A percentile compares a stretch with the other conserved stretches of the same genome.
Conservation (phyloP, 345 rosid genomes). For the Cardamine chenopodiifolia region DNA sequence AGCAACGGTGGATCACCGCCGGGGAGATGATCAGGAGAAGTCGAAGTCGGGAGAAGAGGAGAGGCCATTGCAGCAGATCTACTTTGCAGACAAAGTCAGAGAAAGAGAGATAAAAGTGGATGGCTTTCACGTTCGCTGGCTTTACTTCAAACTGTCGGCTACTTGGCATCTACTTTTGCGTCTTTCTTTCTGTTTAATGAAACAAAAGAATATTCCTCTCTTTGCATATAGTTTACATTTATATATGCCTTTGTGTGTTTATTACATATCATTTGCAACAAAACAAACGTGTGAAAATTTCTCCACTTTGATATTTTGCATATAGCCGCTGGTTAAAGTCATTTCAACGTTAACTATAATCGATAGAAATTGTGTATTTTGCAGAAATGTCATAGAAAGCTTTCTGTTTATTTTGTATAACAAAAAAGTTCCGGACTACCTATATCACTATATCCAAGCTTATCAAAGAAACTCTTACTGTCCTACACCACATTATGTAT, state of each 20-base stretch:
- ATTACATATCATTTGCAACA: slow-evolving; percentile 28
- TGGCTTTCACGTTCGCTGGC: slow-evolving; percentile 37
- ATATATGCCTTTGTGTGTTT: slow-evolving; percentile 23
- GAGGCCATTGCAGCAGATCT: slow-evolving; percentile 42
- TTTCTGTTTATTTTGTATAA: too few relatives aligned
- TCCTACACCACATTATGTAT: too few relatives aligned
- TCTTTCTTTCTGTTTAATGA: slow-evolving; percentile 12
- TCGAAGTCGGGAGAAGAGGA: slow-evolving; percentile 46
- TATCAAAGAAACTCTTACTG: too few relatives aligned
- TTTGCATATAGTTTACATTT: background rate
- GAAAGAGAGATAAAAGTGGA: slow-evolving; percentile 19
- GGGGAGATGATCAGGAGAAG: slow-evolving; percentile 33
- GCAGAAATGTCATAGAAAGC: background rate
- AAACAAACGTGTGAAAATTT: background rate
- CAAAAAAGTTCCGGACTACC: too few relatives aligned
- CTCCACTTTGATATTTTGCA: background rate
- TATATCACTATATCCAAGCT: background rate
- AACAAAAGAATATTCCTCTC: slow-evolving; percentile 1
- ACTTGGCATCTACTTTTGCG: slow-evolving; percentile 14
- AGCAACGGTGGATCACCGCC: slow-evolving; percentile 29
- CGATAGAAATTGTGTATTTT: background rate
- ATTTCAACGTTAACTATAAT: background rate
- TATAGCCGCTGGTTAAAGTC: background rate
- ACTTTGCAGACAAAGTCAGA: slow-evolving; percentile 21
- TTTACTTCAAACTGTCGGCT: slow-evolving; percentile 39